Evolutionary conservation across 768 basidiomycete genomes (phyloP), one percentile per base, ranked within the genome.

Genomic region (Leucocoprinus sp.): DNA sequence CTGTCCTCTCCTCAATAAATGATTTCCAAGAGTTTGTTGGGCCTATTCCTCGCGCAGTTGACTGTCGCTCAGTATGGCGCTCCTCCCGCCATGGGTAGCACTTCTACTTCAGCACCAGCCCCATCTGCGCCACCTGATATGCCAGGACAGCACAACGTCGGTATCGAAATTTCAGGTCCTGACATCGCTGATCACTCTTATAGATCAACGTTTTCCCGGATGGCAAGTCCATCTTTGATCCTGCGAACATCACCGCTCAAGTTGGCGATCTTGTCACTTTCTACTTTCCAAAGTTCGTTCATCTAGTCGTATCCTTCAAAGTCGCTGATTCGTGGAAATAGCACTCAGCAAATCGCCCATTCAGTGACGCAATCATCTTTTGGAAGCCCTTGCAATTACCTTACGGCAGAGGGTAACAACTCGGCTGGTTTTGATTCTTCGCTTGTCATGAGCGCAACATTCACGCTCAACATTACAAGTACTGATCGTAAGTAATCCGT

Each of bases 291-390:
- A 50, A 52, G 75, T 75, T 46, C 50, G 64, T 51, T 6, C 43
- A n/a, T 26, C 31, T 18, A 59, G 60, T 17, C 11, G 15, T 55
- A 61, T 59, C n/a, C 55, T 46, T 11, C 14, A 38, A 21, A 21
- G 5, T 43, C 15, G 35, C 24, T 48, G 17, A 55, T 26, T 35
- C 35, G 19, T 24, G 3, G n/a, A 8, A 33, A 23, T 31, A 26
- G 41, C 41, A 43, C 40, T 29, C 7, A n/a, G n/a, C n/a, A 19
- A 57, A 60, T 62, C 59, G 58, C 59, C 22, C 78, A 81, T 54
- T 75, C 71, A 14, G 70, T 81, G 27, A 76, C 77, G 8, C 75
- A 79, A 54, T 77, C 76, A 8, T 67, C 71, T 11, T 80, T 81
- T 54, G 63, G 57, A 12, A 53, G 53, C 17, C 79, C 79, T 18